A percentile compares a stretch with the other conserved stretches of the same genome.
Evolutionary conservation across 2,329 filamentous ascomycete species (phyloP).

Genomic region (Colletotrichum melonis): DNA sequence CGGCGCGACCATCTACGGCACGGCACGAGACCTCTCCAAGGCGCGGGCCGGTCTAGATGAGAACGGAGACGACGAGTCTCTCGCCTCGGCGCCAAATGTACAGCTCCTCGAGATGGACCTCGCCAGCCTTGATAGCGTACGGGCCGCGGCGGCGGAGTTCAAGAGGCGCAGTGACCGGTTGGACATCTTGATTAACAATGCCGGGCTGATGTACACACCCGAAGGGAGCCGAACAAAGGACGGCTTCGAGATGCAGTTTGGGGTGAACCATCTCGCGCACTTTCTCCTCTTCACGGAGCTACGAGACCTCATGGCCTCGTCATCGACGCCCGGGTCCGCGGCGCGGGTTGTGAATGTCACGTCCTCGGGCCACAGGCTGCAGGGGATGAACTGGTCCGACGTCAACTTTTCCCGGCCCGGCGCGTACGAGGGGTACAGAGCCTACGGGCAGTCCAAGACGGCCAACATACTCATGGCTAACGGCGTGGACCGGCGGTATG

Average conservation of each 20-base stretch:
- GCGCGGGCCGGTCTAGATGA: not conserved
- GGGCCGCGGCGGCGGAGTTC: conserved; percentile 36
- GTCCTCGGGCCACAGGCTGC: conserved; percentile 52
- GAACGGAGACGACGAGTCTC: too few relatives aligned
- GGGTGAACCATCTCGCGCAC: conserved; percentile 62
- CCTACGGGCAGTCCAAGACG: conserved; percentile 58
- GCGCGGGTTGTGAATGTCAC: conserved; percentile 59
- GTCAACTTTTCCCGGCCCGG: conserved; percentile 32
- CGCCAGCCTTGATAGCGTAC: conserved; percentile 42
- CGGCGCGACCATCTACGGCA: not conserved
- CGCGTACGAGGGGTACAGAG: conserved; percentile 21
- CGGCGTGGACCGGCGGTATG: conserved; percentile 52
- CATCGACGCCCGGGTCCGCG: conserved; percentile 49
- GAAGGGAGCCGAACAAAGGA: conserved; percentile 30
- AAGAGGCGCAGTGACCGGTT: conserved; percentile 2
- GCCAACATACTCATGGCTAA: conserved; percentile 60
- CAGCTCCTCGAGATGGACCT: conserved; percentile 46
- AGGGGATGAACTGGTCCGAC: conserved; percentile 42
- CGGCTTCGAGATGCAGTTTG: conserved; percentile 54
- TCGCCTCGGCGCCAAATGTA: conserved; percentile 33
- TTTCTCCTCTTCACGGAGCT: conserved; percentile 65
- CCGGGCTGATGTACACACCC: conserved; percentile 19
- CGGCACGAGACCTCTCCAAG: not conserved
- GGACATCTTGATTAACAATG: conserved; percentile 37
- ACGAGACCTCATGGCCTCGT: conserved; percentile 52